Evolutionary conservation across 345 rosid species (phyloP), one percentile per base, ranked within the genome.

Genomic region (Erucastrum elatum): DNA sequence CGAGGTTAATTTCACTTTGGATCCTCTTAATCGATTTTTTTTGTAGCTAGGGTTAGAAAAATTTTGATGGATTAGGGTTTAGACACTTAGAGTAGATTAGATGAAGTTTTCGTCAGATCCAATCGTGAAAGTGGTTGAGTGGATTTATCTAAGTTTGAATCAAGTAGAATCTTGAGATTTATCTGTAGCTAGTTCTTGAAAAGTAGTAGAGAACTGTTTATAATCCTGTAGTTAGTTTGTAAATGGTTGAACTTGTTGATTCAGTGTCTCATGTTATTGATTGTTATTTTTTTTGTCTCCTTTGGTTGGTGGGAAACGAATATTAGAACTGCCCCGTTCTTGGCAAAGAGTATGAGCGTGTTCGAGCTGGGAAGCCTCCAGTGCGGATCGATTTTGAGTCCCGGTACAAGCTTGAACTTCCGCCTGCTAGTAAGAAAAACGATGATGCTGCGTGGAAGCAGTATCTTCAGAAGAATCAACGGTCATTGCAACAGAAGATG

Each of bases 401-500:
- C 0, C 82, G 94, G 26, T 93, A 93, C 85, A 89, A 89, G 75
- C 76, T 87, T 75, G 99, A 95, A 66, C 29, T 81, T 71, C 94
- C 93, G 1, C 82, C 92, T 12, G 74, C 79, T 11, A 88, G 76
- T 82, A 93, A 90, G 83, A 82, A 87, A 72, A 90, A 90, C 9
- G 99, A 95, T 64, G 98, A 90, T 75, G 78, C 86, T 84, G 88
- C 94, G 51, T 93, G 96, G 99, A 95, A 87, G 86, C 97, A 86
- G 70, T 87, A 86, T 26, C 88, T 95, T 76, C 99, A 89, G 66
- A 87, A 82, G 81, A 88, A 91, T 74, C 97, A 95, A 72, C 91
- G 98, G 66, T 84, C 91, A 81, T 74, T 88, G 35, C 98, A 92
- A 77, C 93, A 95, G 78, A 96, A 91, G 84, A 82, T 86, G 59